Conservation (phyloP, 768 basidiomycete species). For the Lactifluus piperatus region DNA sequence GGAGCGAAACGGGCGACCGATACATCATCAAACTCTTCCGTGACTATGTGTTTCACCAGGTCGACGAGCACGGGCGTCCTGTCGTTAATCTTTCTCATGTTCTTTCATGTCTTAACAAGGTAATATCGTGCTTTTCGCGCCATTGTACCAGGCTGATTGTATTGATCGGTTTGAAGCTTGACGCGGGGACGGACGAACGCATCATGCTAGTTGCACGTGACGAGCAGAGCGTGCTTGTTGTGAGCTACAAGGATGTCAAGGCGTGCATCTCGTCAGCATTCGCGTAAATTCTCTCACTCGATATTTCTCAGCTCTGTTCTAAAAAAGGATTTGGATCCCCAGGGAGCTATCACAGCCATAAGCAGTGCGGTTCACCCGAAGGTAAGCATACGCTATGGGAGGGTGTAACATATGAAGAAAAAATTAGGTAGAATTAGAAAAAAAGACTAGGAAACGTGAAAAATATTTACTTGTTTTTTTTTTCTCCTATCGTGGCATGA, state of each 20-base stretch:
- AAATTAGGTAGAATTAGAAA: conserved; percentile 21
- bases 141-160: not conserved
- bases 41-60: conserved; percentile 97
- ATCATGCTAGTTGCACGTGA: conserved; percentile 93
- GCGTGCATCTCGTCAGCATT: conserved; percentile 78
- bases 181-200: conserved; percentile 87
- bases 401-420: not conserved
- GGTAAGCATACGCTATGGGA: not conserved
- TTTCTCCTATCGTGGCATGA: not conserved
- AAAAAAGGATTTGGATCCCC: not conserved
- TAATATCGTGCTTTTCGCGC: conserved; percentile 25
- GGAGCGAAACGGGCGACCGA: conserved; percentile 97
- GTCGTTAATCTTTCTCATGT: conserved; percentile 89
- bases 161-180: conserved; percentile 47
- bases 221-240: conserved; percentile 92
- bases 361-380: not conserved
- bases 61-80: conserved; percentile 84
- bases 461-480: conserved; percentile 3
- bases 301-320: not conserved
- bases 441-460: conserved; percentile 20
- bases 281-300: conserved; percentile 42
- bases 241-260: conserved; percentile 89
- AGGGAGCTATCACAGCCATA: conserved; percentile 20
- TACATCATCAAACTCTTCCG: conserved; percentile 98
- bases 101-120: conserved; percentile 89